Evolutionary conservation across 768 basidiomycete species (phyloP), one percentile per base, ranked within the genome.

Genomic region (Paxillus involutus): DNA sequence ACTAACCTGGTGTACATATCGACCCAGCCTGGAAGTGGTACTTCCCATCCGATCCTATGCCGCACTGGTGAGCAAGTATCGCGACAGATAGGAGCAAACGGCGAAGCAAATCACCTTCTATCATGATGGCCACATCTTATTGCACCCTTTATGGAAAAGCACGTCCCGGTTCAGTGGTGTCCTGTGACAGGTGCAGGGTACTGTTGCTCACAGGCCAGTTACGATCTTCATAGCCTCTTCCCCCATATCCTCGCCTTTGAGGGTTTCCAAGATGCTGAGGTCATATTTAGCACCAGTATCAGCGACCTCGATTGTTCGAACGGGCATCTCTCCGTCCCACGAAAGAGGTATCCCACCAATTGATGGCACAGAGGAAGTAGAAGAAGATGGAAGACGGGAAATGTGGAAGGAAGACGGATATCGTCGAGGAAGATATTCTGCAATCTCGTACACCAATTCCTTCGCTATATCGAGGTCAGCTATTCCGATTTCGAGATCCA

Each of bases 11-110:
- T 16, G 86, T 75, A 54, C 80, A 79, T 58, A 90, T 83, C 0
- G 82, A 83, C 8, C 88, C 89, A 40, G 82, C 86, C 64, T 88
- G 88, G 60, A 91, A 83, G 64, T 89, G 86, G 58, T 89, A 87
- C 55, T 75, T 75, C 40, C 88, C 87, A 52, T 91, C 85, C 19
- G 73, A 66, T 48, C 86, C 85, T 84, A 64, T 55, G 44, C 63
- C 62, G 57, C 59, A 60, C 47, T 41, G 40, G 54, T 61, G 57
- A 65, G 54, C 50, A 51, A 58, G 39, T 52, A 61, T 46, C 47
- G 51, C 42, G 43, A 61, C 58, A 58, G 55, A 55, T 55, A 51
- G 35, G 49, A 49, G 29, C 17, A 35, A 50, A 52, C 40, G 48
- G 47, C 44, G 53, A 43, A 39, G 52, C 59, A 6, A 39, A 33